These are phyloP conservation scores for Blastobotrys americana DNA, from an alignment of 805 yeast genomes.

Conservation along the genomic window DNA sequence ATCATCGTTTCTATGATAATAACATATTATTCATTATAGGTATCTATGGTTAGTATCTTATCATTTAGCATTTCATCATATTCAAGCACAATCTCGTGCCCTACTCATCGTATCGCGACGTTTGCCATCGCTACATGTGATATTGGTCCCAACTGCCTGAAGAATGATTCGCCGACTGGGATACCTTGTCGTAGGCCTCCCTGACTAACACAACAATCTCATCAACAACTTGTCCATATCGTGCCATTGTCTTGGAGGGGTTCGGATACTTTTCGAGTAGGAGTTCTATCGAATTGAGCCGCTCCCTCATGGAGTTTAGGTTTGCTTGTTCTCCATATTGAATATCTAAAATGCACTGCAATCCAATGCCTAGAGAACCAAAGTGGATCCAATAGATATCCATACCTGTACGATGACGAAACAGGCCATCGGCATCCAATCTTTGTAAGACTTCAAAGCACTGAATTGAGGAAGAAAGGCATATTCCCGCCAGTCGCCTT, in stretches of 20 bases:
- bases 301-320: not conserved
- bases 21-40: not conserved
- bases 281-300: not conserved
- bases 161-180: too few relatives aligned
- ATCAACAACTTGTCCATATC: not conserved
- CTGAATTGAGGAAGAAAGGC: constrained; percentile 1
- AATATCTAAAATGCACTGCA: not conserved
- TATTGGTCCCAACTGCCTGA: not conserved
- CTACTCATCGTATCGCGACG: not conserved
- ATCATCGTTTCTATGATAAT: too few relatives aligned
- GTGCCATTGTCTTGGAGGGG: not conserved
- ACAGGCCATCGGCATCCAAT: not conserved
- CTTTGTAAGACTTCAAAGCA: not conserved
- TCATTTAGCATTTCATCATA: not conserved
- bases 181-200: not conserved
- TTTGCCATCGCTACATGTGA: not conserved
- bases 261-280: not conserved
- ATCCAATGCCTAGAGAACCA: not conserved
- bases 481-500: not conserved
- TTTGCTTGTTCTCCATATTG: not conserved
- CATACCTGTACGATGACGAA: not conserved
- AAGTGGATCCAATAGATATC: constrained; percentile 2
- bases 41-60: not conserved
- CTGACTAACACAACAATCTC: not conserved
- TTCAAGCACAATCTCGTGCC: not conserved